A percentile compares a stretch with the other conserved stretches of the same genome.
Conservation (phyloP, 2,329 filamentous ascomycete genomes). For the Calonectria fujianensis region DNA sequence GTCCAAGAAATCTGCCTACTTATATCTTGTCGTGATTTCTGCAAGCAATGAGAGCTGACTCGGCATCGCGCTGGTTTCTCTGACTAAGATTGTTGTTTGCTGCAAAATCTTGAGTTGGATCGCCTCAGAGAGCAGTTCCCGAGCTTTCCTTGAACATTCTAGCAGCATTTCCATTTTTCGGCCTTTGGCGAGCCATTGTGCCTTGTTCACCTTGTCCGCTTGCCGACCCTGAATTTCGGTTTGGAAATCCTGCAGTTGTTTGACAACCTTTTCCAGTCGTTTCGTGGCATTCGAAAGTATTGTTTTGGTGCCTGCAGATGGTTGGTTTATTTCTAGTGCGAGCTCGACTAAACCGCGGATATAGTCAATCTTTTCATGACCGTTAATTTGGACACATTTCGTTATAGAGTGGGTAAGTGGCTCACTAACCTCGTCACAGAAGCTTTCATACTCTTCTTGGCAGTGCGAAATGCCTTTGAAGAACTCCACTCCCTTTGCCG, state of each 20-base stretch:
- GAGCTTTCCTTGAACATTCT: not conserved
- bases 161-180: not conserved
- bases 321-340: not conserved
- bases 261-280: not conserved
- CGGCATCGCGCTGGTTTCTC: not conserved
- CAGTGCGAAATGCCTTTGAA: not conserved
- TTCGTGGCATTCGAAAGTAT: not conserved
- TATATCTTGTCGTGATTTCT: not conserved
- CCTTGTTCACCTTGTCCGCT: not conserved
- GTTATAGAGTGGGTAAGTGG: too few species aligned
- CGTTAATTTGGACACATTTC: not conserved
- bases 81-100: not conserved
- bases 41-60: not conserved
- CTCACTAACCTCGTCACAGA: not conserved
- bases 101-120: not conserved
- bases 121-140: not conserved
- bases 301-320: not conserved
- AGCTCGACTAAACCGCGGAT: not conserved
- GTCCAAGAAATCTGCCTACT: not conserved
- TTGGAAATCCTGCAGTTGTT: not conserved
- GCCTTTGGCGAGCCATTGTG: not conserved
- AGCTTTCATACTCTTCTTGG: slow-evolving; percentile 16
- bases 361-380: not conserved
- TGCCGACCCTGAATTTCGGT: not conserved
- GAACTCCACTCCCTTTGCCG: slow-evolving; percentile 6